A percentile compares a stretch with the other conserved stretches of the same genome.
Evolutionary conservation across 805 yeast genomes (phyloP).

Genomic region (Kodamaea neixiangensis): DNA sequence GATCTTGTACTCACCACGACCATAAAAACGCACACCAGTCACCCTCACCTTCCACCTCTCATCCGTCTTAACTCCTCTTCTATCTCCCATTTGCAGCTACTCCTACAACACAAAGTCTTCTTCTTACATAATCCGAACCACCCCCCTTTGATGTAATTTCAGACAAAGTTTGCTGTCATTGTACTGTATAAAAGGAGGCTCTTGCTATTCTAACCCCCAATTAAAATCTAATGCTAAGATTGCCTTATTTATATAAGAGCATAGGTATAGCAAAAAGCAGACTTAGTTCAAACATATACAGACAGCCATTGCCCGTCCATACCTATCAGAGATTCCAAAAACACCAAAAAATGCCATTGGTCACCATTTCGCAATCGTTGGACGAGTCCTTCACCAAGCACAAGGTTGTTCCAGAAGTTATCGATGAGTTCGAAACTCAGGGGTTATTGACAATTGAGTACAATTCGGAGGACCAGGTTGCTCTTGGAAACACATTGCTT

Average conservation of each 20-base stretch:
- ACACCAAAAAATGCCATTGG: constrained; percentile 38
- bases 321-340: constrained; percentile 5
- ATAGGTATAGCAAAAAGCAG: not conserved
- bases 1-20: too few species aligned
- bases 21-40: not conserved
- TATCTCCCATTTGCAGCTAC: not conserved
- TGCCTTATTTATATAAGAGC: not conserved
- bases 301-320: not conserved
- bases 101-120: not conserved
- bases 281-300: not conserved
- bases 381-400: constrained; percentile 52
- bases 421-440: constrained; percentile 49
- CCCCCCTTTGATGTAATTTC: not conserved
- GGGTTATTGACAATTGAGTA: constrained; percentile 67
- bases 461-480: constrained; percentile 57
- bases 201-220: constrained; percentile 1
- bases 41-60: not conserved
- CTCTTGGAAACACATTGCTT: constrained; percentile 73
- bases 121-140: not conserved
- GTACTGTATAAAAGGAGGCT: constrained; percentile 3
- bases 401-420: constrained; percentile 54
- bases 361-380: constrained; percentile 56
- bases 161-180: not conserved
- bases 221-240: not conserved
- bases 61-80: not conserved